A percentile compares a stretch with the other conserved stretches of the same genome.
Evolutionary conservation across 106 monocot genomes (phyloP).

Genomic region (Iris macrosiphon): DNA sequence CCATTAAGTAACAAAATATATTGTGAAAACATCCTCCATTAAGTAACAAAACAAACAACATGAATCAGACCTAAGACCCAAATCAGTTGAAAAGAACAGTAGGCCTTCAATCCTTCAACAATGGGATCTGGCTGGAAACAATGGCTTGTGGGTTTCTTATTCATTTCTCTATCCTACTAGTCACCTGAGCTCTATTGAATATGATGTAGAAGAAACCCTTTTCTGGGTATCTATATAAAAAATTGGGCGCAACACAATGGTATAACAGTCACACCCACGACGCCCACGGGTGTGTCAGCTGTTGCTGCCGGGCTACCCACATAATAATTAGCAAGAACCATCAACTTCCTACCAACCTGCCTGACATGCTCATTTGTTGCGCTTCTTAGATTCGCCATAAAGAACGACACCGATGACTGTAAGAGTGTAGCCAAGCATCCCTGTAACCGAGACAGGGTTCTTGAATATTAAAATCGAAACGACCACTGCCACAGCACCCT

Average conservation of each 20-base stretch:
- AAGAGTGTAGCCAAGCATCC: slow-evolving; percentile 88
- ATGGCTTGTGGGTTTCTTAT: slow-evolving; percentile 8
- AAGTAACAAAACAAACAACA: no score
- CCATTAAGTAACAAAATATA: no score
- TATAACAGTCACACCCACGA: neutral
- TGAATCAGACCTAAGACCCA: no score
- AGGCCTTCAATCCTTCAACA: no score
- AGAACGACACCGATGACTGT: slow-evolving; percentile 81
- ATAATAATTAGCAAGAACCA: neutral
- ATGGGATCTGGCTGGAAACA: no score
- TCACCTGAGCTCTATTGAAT: neutral
- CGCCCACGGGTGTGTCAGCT: neutral
- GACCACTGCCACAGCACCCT: slow-evolving; percentile 87
- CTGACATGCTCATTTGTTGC: slow-evolving; percentile 31
- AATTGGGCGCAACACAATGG: neutral
- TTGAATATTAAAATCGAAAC: slow-evolving; percentile 81
- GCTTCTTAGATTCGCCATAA: slow-evolving; percentile 84
- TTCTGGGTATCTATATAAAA: neutral
- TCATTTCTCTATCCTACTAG: neutral
- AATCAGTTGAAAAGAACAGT: no score
- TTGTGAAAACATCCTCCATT: no score
- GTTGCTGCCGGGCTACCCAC: neutral
- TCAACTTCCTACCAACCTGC: neutral
- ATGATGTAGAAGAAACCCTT: slow-evolving; percentile 4
- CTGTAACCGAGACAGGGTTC: slow-evolving; percentile 77